A percentile compares a stretch with the other conserved stretches of the same genome.
Conservation (phyloP, 805 yeast species). For the Saccharomyces paradoxus region DNA sequence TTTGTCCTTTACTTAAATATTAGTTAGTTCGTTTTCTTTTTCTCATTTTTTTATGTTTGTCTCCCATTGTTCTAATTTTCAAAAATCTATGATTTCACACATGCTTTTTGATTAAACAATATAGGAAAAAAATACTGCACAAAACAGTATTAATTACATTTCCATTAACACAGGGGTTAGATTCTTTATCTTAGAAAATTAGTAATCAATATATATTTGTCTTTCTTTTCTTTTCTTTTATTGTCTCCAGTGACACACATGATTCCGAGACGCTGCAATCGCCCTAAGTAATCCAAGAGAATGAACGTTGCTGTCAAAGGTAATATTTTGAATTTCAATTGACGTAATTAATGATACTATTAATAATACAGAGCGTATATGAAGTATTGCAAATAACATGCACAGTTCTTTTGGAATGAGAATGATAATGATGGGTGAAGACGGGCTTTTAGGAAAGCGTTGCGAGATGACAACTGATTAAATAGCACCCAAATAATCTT, state of each 20-base stretch:
- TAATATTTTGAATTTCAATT: not conserved
- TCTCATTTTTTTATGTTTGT: not conserved
- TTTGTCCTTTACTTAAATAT: not conserved
- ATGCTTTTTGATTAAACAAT: not conserved
- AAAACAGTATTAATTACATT: not conserved
- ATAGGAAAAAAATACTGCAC: no score
- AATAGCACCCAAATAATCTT: slow-evolving; percentile 87
- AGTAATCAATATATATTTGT: not conserved
- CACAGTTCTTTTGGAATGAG: not conserved
- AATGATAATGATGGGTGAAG: not conserved
- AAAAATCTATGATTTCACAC: not conserved
- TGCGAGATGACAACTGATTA: slow-evolving; percentile 6
- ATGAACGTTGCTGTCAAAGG: not conserved
- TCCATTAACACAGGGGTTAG: not conserved
- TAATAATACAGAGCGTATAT: not conserved
- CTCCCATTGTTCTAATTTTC: not conserved
- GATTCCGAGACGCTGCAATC: not conserved
- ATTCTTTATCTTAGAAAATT: not conserved
- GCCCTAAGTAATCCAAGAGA: not conserved
- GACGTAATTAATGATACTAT: not conserved
- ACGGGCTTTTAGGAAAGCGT: not conserved
- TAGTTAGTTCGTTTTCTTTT: slow-evolving; percentile 2
- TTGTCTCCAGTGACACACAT: not conserved
- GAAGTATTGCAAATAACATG: not conserved
- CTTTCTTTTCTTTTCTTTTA: not conserved